These are phyloP conservation scores for Ceratocystis huliohia DNA, from an alignment of 2,329 filamentous ascomycete genomes.

Conservation along the genomic window DNA sequence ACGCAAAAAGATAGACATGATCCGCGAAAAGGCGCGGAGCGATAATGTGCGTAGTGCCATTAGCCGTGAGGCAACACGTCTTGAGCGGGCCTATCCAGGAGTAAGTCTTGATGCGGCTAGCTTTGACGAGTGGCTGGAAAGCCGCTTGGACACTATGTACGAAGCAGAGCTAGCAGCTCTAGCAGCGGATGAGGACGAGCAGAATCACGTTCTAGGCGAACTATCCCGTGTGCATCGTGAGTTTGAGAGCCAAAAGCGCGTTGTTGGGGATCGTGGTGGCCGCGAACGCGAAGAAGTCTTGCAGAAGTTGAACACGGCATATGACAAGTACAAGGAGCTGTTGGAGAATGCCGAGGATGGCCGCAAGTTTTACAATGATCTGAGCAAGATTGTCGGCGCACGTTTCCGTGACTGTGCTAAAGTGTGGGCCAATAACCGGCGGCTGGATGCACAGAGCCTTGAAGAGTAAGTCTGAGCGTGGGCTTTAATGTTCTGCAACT, in stretches of 20 bases:
- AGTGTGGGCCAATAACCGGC: conserved; percentile 65
- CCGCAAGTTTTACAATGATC: conserved; percentile 92
- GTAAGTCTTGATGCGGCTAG: conserved; percentile 76
- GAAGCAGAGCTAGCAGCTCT: conserved; percentile 63
- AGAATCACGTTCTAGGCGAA: conserved; percentile 56
- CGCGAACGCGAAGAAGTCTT: conserved; percentile 71
- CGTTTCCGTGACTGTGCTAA: conserved; percentile 68
- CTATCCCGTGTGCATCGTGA: conserved; percentile 64
- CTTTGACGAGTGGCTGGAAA: conserved; percentile 84
- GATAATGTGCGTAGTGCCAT: conserved; percentile 86
- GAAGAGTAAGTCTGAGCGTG: conserved; percentile 49
- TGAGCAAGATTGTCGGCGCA: conserved; percentile 68
- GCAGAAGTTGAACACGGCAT: conserved; percentile 79
- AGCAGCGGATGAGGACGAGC: conserved; percentile 59
- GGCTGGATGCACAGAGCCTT: conserved; percentile 65
- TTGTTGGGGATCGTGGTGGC: conserved; percentile 48
- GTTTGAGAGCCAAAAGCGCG: conserved; percentile 60
- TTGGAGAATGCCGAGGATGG: conserved; percentile 82
- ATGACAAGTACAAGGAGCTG: conserved; percentile 93
- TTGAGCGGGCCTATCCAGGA: conserved; percentile 77
- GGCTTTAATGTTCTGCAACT: not conserved
- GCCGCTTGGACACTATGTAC: conserved; percentile 61
- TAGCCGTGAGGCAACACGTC: conserved; percentile 64
- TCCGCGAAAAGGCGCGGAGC: conserved; percentile 65
- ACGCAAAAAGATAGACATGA: conserved; percentile 61